Evolutionary conservation across 176 grass and related monocot species (phyloP), one percentile per base, ranked within the genome.

Genomic region (Alopecurus myosuroides): DNA sequence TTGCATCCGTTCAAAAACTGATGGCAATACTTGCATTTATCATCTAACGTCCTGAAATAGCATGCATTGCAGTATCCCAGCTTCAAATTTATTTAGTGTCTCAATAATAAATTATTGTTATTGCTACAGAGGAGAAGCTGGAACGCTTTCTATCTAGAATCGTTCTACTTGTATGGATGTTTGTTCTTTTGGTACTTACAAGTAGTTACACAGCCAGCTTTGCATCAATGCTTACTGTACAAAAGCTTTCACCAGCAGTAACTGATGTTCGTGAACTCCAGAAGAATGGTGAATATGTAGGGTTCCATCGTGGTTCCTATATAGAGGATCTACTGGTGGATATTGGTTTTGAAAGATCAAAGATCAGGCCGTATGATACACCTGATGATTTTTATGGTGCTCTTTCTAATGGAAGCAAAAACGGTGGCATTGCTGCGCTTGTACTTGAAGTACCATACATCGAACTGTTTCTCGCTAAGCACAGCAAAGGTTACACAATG

Each of bases 151-250:
- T 94, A 6, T 89, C 92, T 12, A 83, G 61, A 58, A 20, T 73
- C 25, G 57, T 87, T 20, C 22, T 81, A 22, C 75, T 83, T 56
- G 84, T 81, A 62, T 91, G 83, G 87, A 34, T 76, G 33, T 69
- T 87, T 70, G 65, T 91, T 10, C 62, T 94, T 42, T 33, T 89
- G 15, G 52, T 91, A 78, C 80, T 94, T 58, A 55, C 86, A 8
- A 76, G 77, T 53, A 94, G 77, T 7, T 94, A 94, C 9, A 94
- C 89, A 62, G 92, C 92, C 60, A 89, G 81, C 25, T 67, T 94
- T 26, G 33, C 92, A 6, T 94, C 89, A 14, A 92, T 94, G 77
- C 84, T 94, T 26, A 94, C 89, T 13, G 72, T 92, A 25, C 81
- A 87, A 1, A 46, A 94, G 15, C 77, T 92, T 70, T 68, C 70